Evolutionary conservation across 768 basidiomycete species (phyloP), one percentile per base, ranked within the genome.

Genomic region (Podaxis mareebaensis): DNA sequence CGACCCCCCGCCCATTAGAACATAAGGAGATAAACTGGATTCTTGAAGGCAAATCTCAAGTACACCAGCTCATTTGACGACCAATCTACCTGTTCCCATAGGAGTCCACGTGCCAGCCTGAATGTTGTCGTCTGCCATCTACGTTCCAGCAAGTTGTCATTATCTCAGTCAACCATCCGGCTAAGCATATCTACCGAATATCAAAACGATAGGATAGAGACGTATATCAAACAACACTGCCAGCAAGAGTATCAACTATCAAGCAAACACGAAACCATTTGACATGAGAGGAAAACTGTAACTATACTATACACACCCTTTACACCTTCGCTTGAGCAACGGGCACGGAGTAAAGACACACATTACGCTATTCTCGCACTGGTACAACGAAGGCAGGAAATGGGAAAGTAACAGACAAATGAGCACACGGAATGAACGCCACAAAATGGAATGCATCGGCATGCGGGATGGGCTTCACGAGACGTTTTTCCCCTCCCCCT

Each of bases 271-370:
- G 17, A 46, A 46, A 17, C 17, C n/a, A 55, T 55, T 20, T 13
- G 15, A 55, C 30, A 39, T 15, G n/a, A 38, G n/a, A 22, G 20
- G 17, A 55, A 38, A 55, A 36, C n/a, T 38, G 11, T 38, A 56
- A 36, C 17, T 42, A 56, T 56, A 56, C 54, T 56, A 20, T 56
- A 56, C 54, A 56, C 54, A 56, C 38, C 54, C 44, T 46, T 44
- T 44, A 20, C 20, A 46, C 44, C 44, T 46, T 22, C 44, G 20
- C 17, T n/a, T 20, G 6, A 46, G 20, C 44, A 46, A 17, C 15
- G 44, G 44, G 20, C 7, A 17, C n/a, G 20, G 17, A n/a, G 10
- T n/a, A 8, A 7, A 22, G 44, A 20, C 10, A 20, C 44, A 20
- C 44, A 46, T 22, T 20, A 46, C 44, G 44, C 20, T 17, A 20